Evolutionary conservation across 768 basidiomycete genomes (phyloP).

Genomic region (Lactifluus subvellereus): DNA sequence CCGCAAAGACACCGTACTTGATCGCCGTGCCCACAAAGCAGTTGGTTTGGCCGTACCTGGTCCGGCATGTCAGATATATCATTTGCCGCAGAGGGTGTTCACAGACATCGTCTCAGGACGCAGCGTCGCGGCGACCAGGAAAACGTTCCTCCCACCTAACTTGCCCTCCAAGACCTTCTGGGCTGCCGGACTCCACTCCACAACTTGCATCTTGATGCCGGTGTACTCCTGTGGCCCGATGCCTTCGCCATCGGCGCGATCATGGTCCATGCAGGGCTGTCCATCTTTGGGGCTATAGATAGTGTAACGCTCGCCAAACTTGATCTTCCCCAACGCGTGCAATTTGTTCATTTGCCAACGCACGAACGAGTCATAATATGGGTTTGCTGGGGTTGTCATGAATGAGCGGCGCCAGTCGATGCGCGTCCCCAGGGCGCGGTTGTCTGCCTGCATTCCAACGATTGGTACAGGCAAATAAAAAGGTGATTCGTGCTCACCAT

Average conservation of each 20-base stretch:
- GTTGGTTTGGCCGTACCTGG: constrained; percentile 96
- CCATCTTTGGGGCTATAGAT: constrained; percentile 99
- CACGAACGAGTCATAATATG: constrained; percentile 95
- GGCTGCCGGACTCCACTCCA: constrained; percentile 73
- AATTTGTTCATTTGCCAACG: constrained; percentile 98
- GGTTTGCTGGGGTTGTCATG: constrained; percentile 91
- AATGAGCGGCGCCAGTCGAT: constrained; percentile 97
- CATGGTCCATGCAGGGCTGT: constrained; percentile 99
- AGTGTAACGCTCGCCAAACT: constrained; percentile 97
- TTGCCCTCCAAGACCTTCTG: constrained; percentile 58
- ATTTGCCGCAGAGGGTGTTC: not conserved
- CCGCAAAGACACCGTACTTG: constrained; percentile 90
- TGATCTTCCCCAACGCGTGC: constrained; percentile 82
- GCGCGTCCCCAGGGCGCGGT: constrained; percentile 84
- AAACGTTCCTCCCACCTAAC: constrained; percentile 75
- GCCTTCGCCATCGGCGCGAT: constrained; percentile 91
- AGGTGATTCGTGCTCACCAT: constrained; percentile 39
- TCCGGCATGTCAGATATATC: not conserved
- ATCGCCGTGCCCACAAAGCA: constrained; percentile 89
- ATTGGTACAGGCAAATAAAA: not conserved
- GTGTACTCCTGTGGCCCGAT: constrained; percentile 96
- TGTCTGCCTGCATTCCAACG: constrained; percentile 49
- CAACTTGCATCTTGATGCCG: constrained; percentile 88
- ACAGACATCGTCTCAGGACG: constrained; percentile 93
- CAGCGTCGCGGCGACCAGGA: constrained; percentile 91